A percentile compares a stretch with the other conserved stretches of the same genome.
phyloP scores from a whole-genome alignment of 768 basidiomycete genomes.

The Fistulinella prunicolor region DNA sequence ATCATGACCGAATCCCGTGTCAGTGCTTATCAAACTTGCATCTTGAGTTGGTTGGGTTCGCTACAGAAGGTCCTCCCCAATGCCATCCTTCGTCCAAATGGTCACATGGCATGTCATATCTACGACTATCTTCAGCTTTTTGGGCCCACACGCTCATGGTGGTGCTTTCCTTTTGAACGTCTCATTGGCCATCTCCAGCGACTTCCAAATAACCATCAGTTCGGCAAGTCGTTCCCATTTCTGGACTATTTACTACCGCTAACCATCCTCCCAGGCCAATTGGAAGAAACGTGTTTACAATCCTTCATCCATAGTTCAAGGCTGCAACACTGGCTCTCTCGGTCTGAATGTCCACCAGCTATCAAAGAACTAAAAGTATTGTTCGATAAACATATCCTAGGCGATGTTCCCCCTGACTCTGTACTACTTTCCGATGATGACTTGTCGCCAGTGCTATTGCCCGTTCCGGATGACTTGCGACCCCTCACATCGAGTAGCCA shows the following conservation, averaged over 20 bases:
- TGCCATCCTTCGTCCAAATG: slow-evolving; percentile 17
- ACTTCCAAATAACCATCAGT: slow-evolving; percentile 31
- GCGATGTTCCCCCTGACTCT: no score
- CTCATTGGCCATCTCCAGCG: slow-evolving; percentile 37
- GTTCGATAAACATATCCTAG: background rate
- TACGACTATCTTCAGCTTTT: slow-evolving; percentile 34
- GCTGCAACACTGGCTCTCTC: slow-evolving; percentile 6
- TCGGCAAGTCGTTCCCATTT: slow-evolving; percentile 17
- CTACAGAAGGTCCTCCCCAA: slow-evolving; percentile 22
- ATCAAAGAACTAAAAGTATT: slow-evolving; percentile 5
- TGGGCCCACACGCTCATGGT: slow-evolving; percentile 39
- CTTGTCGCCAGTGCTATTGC: no score
- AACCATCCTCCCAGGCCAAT: slow-evolving; percentile 4
- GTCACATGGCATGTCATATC: slow-evolving; percentile 32
- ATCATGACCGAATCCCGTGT: slow-evolving; percentile 9
- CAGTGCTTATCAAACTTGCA: slow-evolving; percentile 4
- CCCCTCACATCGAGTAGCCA: background rate
- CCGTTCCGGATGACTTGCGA: background rate
- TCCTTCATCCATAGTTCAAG: slow-evolving; percentile 15
- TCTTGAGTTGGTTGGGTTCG: slow-evolving; percentile 18
- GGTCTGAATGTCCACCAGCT: slow-evolving; percentile 2
- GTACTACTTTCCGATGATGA: background rate
- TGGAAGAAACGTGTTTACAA: slow-evolving; percentile 6
- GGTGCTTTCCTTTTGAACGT: slow-evolving; percentile 38
- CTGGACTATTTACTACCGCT: slow-evolving; percentile 11